Base-by-base conservation (phyloP, 352 stramenopile genomes). In the Pythium plurisporium region DNA sequence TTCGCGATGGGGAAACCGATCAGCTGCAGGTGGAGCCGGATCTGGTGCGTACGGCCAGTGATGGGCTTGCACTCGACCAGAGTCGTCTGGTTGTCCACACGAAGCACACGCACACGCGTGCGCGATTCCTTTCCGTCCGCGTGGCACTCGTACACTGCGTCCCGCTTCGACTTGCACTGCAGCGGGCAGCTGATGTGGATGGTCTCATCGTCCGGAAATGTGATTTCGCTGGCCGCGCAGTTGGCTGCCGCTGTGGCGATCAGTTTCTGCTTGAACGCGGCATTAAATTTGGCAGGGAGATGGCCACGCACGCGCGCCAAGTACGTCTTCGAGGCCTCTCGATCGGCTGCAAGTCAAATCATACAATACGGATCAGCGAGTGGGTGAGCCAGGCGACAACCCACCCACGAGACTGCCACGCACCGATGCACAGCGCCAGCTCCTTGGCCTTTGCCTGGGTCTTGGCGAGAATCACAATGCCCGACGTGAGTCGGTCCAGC, bases 21-120 rank as follows among this genome's bases (percentile, higher is more conserved):
- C 19, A 96, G 74, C 60, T 98, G 94, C 41, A 99, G 73, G 58
- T 99, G 97, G 20, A 99, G 70, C 14, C 97, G 89, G 63, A 99
- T 98, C 71, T 99, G 97, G 74, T 99, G 97, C 26, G 95, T 99
- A 49, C 97, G 79, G 42, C 96, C 96, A 7, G 96, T 98, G 37
- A 96, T 73, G 6, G 96, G 95, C 50, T 96, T 92, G 69, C 89
- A 97, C 51, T 97, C 57, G 19, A 99, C 73, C 37, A 99, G 58
- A 34, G 89, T 95, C 14, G 89, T 96, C 25, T 65, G 56, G 8
- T 75, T 76, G 50, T 91, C 75, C 0, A 55, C 60, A 19, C 70
- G 68, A 45, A 93, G 55, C 45, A 90, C 67, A 12, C 68, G 67
- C 30, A 97, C 67, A 23, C 82, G 63, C 25, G 89, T 96, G 61